Percentiles rank a stretch among this genome's conserved stretches.
These are phyloP conservation scores for Rosellinia necatrix DNA, from an alignment of 2,329 filamentous ascomycete species.

Conservation along the genomic window DNA sequence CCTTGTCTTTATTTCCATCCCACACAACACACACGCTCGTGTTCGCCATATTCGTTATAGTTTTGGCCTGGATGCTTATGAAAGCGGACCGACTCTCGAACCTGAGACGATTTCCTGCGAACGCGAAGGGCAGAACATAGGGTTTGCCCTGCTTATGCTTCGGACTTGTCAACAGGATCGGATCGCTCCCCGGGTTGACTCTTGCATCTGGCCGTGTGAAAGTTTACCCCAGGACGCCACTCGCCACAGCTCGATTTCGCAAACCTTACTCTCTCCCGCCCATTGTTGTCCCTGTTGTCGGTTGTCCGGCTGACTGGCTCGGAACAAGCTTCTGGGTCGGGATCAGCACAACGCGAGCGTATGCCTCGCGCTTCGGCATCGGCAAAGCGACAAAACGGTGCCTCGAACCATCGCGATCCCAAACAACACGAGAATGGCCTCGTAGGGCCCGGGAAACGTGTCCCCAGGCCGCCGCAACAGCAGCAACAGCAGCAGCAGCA, in stretches of 20 bases:
- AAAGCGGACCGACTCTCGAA: conserved; percentile 3
- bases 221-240: conserved; percentile 12
- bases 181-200: conserved; percentile 17
- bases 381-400: conserved; percentile 66
- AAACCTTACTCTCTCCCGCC: not conserved
- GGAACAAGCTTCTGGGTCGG: conserved; percentile 51
- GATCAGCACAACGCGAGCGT: conserved; percentile 48
- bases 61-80: conserved; percentile 17
- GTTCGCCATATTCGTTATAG: conserved; percentile 17
- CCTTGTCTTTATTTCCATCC: conserved; percentile 25
- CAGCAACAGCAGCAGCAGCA: conserved; percentile 21
- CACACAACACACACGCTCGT: conserved; percentile 21
- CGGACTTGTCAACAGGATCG: conserved; percentile 4
- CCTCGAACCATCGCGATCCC: conserved; percentile 67
- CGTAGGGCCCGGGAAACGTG: conserved; percentile 75
- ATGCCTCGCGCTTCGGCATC: conserved; percentile 66
- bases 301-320: conserved; percentile 47
- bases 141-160: conserved; percentile 6
- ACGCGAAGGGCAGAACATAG: conserved; percentile 15
- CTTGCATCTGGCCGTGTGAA: conserved; percentile 4
- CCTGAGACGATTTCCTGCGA: conserved; percentile 6
- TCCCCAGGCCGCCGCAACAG: conserved; percentile 34
- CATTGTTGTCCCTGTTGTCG: conserved; percentile 30
- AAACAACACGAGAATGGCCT: conserved; percentile 88
- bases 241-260: conserved; percentile 1